Percentiles rank a stretch among this genome's conserved stretches.
phyloP scores from a whole-genome alignment of 331 rosid species.

The Acacia concinna region DNA sequence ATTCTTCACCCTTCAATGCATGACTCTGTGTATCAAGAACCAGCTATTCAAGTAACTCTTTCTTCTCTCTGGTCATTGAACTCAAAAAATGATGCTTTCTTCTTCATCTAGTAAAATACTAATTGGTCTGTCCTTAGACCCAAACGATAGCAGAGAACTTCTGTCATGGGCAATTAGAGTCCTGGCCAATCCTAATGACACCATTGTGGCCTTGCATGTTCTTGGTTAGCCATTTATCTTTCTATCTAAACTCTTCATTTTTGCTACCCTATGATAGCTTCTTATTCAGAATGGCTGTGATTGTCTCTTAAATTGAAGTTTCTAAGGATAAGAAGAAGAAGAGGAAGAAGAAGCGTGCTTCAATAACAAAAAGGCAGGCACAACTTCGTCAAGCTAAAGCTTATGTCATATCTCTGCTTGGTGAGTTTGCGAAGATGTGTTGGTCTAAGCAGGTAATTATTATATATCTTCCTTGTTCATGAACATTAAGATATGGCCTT shows the following conservation, averaged over 20 bases:
- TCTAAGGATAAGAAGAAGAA: conserved; percentile 50
- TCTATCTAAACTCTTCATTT: background rate
- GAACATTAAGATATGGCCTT: background rate
- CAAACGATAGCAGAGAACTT: conserved; percentile 62
- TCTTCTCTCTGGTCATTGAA: background rate
- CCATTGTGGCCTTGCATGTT: conserved; percentile 75
- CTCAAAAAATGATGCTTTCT: conserved; percentile 50
- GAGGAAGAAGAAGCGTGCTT: conserved; percentile 41
- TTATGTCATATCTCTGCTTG: conserved; percentile 83
- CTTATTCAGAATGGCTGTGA: background rate
- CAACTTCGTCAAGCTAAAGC: conserved; percentile 86
- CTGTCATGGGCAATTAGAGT: conserved; percentile 72
- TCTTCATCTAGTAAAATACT: conserved; percentile 61
- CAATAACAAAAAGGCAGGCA: conserved; percentile 43
- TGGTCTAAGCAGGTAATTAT: conserved; percentile 77
- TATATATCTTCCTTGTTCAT: background rate
- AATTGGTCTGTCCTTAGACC: conserved; percentile 69
- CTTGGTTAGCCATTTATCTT: conserved; percentile 60
- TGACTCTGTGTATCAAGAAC: conserved; percentile 36
- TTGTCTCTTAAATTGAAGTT: conserved; percentile 43
- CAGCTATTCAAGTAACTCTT: conserved; percentile 33
- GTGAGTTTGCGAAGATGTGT: conserved; percentile 67
- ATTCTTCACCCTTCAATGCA: conserved; percentile 39
- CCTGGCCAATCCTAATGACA: conserved; percentile 75
- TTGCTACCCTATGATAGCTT: background rate